These are phyloP conservation scores for Pachysandra terminalis DNA, from an alignment of 164 flowering plant species.

Conservation along the genomic window DNA sequence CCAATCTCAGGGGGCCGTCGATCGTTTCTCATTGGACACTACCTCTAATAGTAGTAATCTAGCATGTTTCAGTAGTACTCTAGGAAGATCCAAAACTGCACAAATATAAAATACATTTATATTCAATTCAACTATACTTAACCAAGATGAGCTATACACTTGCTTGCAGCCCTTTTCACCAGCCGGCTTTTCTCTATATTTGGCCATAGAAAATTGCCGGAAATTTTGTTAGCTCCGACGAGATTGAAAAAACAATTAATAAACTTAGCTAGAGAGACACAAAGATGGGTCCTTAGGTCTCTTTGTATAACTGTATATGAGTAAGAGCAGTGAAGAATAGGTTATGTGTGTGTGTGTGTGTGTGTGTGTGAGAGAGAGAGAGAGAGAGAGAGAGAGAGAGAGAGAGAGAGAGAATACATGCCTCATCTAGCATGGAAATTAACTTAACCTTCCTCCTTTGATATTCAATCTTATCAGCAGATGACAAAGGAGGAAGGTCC, in stretches of 20 bases:
- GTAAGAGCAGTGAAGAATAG: no score
- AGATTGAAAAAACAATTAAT: background rate
- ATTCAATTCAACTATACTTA: background rate
- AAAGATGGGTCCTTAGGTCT: background rate
- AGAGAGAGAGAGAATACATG: constrained; percentile 39
- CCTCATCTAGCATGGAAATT: constrained; percentile 94
- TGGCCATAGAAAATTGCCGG: constrained; percentile 13
- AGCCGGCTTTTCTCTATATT: constrained; percentile 28
- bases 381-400: constrained; percentile 17
- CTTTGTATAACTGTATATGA: no score
- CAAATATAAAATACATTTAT: background rate
- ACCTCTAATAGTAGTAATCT: constrained; percentile 6
- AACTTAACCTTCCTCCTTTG: constrained; percentile 94
- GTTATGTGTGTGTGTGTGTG: no score
- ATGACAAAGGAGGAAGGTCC: constrained; percentile 57
- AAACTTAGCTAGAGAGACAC: background rate
- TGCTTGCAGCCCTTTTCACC: constrained; percentile 13
- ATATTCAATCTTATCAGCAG: constrained; percentile 79
- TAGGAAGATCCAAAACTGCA: constrained; percentile 3
- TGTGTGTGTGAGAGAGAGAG: constrained; percentile 2
- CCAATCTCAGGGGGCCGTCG: constrained; percentile 6
- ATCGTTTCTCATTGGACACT: constrained; percentile 11
- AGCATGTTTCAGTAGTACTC: background rate
- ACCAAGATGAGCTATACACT: background rate
- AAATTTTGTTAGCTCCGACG: constrained; percentile 18